Conservation (phyloP, 1,139 yeast species). For the Debaryomycetaceae sp. region DNA sequence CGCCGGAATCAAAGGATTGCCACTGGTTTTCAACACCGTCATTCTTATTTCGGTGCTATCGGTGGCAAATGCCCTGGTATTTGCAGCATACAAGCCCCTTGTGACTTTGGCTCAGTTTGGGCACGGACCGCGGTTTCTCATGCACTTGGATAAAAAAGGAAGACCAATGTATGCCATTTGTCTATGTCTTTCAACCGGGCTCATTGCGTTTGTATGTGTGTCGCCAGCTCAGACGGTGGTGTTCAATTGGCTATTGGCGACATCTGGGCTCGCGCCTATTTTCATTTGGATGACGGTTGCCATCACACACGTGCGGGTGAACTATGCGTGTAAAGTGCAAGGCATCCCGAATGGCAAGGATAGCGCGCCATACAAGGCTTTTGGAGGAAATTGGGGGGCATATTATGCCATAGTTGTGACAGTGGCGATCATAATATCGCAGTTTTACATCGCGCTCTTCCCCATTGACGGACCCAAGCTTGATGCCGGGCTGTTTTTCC, state of each 20-base stretch:
- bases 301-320: constrained; percentile 12
- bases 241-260: constrained; percentile 30
- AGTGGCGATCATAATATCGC: constrained; percentile 20
- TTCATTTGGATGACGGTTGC: constrained; percentile 25
- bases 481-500: constrained; percentile 34
- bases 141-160: constrained; percentile 45
- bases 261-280: constrained; percentile 28
- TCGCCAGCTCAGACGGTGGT: constrained; percentile 7
- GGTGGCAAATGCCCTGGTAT: constrained; percentile 46
- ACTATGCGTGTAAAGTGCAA: constrained; percentile 11
- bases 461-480: constrained; percentile 22
- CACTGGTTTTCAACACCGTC: constrained; percentile 46
- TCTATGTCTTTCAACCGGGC: constrained; percentile 32
- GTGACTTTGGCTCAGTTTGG: constrained; percentile 44
- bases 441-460: constrained; percentile 30
- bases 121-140: constrained; percentile 33
- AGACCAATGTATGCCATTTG: constrained; percentile 45
- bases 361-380: constrained; percentile 6
- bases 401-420: constrained; percentile 10
- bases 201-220: constrained; percentile 6
- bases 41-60: constrained; percentile 40
- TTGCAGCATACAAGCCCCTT: constrained; percentile 44
- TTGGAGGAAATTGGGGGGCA: constrained; percentile 9
- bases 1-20: constrained; percentile 29
- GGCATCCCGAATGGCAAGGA: constrained; percentile 5